Base-by-base conservation (phyloP, 1,284 basidiomycete genomes). In the Moesziomyces antarcticus region DNA sequence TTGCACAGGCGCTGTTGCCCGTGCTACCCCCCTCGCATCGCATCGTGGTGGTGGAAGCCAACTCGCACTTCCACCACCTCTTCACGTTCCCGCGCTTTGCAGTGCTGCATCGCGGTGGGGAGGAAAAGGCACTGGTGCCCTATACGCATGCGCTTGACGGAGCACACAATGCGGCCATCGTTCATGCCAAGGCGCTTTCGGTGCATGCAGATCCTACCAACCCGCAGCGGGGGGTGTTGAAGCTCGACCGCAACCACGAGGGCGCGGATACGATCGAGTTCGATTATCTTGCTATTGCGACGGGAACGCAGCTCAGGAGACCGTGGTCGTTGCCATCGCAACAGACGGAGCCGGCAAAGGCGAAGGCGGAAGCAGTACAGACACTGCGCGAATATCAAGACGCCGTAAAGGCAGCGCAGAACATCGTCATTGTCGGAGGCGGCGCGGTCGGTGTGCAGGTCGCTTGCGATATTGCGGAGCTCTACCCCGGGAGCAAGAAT, bases 111-210 rank as follows among this genome's bases (percentile, higher is more conserved):
- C 83, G 85, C 6, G 70, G 84, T 8, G 86, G 86, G 48, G 86
- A 86, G 43, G 82, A 86, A 37, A 87, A 87, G 69, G 85, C 84
- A 13, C 90, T 92, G 84, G 88, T 85, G 84, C 86, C 76, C 0
- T 88, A 86, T 78, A 74, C 77, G 7, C 63, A 76, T 63, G 92
- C 94, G 89, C 93, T 92, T 87, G 56, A 50, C 9, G 30, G 35
- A 1, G 9, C 42, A 0, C n/a, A 10, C 5, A 48, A 68, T 16
- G 62, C 33, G 2, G 20, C 40, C 3, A 50, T 66, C 16, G 25
- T 74, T 3, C 72, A 70, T 16, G 72, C 72, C 13, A 49, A 45
- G 16, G 72, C 72, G 10, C 44, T 73, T 4, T 50, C 61, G 0
- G 57, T 73, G 10, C 71, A 65, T 8, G 6, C 42, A 0, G n/a